Conservation (phyloP, 106 monocot genomes). For the Acorus gramineus region DNA sequence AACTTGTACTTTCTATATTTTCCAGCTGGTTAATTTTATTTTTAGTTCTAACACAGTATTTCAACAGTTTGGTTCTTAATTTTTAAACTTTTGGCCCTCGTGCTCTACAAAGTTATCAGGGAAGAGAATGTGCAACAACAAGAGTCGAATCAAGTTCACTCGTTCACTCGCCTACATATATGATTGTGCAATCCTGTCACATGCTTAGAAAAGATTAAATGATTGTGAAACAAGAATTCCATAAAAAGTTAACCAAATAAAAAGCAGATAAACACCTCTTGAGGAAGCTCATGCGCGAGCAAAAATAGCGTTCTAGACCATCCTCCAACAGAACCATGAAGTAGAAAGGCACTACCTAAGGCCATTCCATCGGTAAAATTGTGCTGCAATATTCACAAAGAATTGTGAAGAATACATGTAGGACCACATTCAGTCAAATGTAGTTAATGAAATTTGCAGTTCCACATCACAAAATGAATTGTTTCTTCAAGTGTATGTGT, state of each 20-base stretch:
- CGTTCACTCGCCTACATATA: too few relatives aligned
- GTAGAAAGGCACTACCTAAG: slow-evolving; percentile 91
- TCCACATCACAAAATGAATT: neutral
- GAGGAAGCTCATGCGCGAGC: slow-evolving; percentile 98
- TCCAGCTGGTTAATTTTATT: too few relatives aligned
- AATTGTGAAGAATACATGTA: neutral
- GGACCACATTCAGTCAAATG: neutral
- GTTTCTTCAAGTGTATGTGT: neutral
- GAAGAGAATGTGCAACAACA: too few relatives aligned
- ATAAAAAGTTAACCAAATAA: neutral
- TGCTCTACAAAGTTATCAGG: too few relatives aligned
- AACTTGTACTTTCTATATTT: too few relatives aligned
- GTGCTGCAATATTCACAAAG: slow-evolving; percentile 48
- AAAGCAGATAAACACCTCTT: slow-evolving; percentile 54
- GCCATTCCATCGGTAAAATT: slow-evolving; percentile 99
- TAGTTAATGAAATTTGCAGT: neutral
- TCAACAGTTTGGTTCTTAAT: too few relatives aligned
- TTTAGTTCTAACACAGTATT: too few relatives aligned
- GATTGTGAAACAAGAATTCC: too few relatives aligned
- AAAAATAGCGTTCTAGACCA: slow-evolving; percentile 97
- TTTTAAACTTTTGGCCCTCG: too few relatives aligned
- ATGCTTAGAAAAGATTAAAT: too few relatives aligned
- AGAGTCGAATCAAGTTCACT: too few relatives aligned
- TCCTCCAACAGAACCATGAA: slow-evolving; percentile 94
- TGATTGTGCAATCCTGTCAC: too few relatives aligned